These are phyloP conservation scores for Ceratocystis alfenasii DNA, from an alignment of 2,329 filamentous ascomycete species.

Conservation along the genomic window DNA sequence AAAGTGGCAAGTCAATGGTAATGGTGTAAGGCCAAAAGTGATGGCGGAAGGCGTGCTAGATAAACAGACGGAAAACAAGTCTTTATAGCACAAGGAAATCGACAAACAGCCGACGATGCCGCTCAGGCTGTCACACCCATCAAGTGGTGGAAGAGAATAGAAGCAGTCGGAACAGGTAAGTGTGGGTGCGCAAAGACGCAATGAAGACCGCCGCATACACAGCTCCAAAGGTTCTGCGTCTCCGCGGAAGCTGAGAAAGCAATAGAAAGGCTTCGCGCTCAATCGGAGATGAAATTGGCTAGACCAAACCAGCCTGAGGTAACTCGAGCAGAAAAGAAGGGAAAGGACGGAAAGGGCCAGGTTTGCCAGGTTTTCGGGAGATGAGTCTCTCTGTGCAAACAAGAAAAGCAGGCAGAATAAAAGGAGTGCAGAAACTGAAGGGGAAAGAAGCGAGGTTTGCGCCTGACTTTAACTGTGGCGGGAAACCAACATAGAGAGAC, in stretches of 20 bases:
- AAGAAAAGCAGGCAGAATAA: conserved; percentile 27
- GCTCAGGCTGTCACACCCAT: not conserved
- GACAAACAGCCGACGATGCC: not conserved
- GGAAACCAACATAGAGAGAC: not conserved
- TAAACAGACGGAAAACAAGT: not conserved
- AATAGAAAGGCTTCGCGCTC: too few species aligned
- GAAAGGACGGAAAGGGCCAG: not conserved
- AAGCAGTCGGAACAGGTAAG: not conserved
- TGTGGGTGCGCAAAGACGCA: not conserved
- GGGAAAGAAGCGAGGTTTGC: not conserved
- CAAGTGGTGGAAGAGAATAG: not conserved
- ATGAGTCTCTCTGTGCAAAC: not conserved
- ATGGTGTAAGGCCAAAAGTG: not conserved
- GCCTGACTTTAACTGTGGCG: not conserved
- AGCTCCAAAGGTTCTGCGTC: not conserved
- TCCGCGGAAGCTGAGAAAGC: too few species aligned
- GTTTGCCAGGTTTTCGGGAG: not conserved
- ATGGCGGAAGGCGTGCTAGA: not conserved
- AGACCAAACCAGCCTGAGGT: not conserved
- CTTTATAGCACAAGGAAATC: not conserved
- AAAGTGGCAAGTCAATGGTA: too few species aligned
- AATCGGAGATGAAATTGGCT: not conserved
- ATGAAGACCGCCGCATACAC: not conserved
- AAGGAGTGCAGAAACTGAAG: not conserved
- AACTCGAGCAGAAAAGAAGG: not conserved